phyloP scores from a whole-genome alignment of 1,284 basidiomycete genomes.

The Inonotus obliquus region DNA sequence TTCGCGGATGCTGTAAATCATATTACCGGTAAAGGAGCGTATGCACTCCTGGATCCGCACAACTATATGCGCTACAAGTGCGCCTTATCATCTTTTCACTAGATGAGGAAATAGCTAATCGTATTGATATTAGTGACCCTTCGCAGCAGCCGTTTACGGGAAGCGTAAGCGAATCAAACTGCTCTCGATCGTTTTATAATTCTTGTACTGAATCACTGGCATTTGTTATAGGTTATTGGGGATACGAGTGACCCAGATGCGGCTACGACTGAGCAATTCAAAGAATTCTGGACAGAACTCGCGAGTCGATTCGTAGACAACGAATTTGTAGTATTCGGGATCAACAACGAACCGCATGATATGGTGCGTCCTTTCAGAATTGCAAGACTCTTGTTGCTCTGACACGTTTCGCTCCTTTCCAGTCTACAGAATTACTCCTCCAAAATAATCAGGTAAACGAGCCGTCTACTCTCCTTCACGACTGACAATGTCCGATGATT shows the following conservation, averaged over 20 bases:
- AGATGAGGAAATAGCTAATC: background rate
- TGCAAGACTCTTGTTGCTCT: background rate
- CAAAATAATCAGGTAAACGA: slow-evolving; percentile 33
- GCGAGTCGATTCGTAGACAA: slow-evolving; percentile 23
- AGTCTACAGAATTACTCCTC: slow-evolving; percentile 38
- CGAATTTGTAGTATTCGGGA: slow-evolving; percentile 23
- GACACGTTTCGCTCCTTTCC: slow-evolving; percentile 6
- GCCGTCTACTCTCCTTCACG: background rate
- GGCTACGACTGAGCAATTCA: slow-evolving; percentile 33
- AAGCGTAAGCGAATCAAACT: slow-evolving; percentile 30
- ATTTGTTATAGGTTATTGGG: slow-evolving; percentile 35
- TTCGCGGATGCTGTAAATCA: slow-evolving; percentile 40
- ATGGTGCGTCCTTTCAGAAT: slow-evolving; percentile 28
- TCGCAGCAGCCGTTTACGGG: slow-evolving; percentile 40
- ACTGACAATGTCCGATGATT: too few relatives aligned
- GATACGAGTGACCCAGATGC: slow-evolving; percentile 39
- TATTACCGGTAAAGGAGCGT: slow-evolving; percentile 40
- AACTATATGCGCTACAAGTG: slow-evolving; percentile 48
- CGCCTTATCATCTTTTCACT: slow-evolving; percentile 1
- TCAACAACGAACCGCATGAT: slow-evolving; percentile 40
- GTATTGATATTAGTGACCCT: slow-evolving; percentile 32
- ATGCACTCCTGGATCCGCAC: slow-evolving; percentile 41
- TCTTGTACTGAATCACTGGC: too few relatives aligned
- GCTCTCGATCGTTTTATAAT: background rate
- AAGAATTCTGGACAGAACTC: slow-evolving; percentile 23